Percentiles rank a stretch among this genome's conserved stretches.
Conservation (phyloP, 1,139 yeast species). For the Sugiyamaella sp. region DNA sequence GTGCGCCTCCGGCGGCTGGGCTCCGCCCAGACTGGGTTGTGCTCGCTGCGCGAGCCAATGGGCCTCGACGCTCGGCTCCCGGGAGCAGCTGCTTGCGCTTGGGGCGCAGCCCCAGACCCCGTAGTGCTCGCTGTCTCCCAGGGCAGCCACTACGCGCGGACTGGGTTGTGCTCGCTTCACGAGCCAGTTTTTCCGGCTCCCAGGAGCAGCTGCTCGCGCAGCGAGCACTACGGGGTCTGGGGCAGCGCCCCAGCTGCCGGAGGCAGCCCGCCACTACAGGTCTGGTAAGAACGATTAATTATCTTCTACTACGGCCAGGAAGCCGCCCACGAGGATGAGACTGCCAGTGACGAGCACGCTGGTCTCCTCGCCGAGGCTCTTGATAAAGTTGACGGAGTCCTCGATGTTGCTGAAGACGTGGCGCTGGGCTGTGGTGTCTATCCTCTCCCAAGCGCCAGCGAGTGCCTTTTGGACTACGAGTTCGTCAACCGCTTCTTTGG, state of each 20-base stretch:
- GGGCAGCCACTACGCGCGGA: no score
- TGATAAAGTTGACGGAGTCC: constrained; percentile 60
- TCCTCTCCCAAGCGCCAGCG: constrained; percentile 65
- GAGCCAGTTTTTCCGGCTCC: no score
- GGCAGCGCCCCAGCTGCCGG: constrained; percentile 1
- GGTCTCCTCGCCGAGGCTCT: constrained; percentile 43
- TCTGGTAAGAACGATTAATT: not conserved
- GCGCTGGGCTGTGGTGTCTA: constrained; percentile 52
- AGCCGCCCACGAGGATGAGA: constrained; percentile 90
- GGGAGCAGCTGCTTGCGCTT: no score
- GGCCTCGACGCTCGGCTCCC: no score
- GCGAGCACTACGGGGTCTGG: not conserved
- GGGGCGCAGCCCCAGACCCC: no score
- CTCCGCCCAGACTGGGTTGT: no score
- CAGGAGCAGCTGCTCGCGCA: not conserved
- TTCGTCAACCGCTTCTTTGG: constrained; percentile 73
- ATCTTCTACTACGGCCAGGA: constrained; percentile 66
- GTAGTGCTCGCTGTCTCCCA: no score
- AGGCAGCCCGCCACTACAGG: not conserved
- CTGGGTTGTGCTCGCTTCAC: no score
- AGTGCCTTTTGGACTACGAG: constrained; percentile 79
- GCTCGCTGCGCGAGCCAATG: no score
- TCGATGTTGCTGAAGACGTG: constrained; percentile 77
- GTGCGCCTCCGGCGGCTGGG: no score
- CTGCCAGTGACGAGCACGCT: constrained; percentile 96